A percentile compares a stretch with the other conserved stretches of the same genome.
phyloP scores from a whole-genome alignment of 176 grass and related monocot species.

The Lolium rigidum region DNA sequence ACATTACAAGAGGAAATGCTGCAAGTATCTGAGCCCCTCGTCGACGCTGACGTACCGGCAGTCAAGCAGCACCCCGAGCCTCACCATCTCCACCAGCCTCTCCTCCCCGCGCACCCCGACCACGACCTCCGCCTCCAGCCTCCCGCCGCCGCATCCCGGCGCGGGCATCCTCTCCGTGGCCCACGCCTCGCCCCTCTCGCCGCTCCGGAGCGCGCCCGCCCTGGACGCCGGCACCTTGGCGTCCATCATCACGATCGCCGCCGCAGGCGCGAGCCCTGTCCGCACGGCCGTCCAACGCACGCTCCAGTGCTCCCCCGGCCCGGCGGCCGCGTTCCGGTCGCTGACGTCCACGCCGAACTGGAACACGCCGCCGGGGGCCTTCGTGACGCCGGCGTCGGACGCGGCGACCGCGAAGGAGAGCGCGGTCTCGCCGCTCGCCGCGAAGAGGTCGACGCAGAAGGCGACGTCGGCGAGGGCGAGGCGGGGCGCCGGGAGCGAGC shows the following conservation, averaged over 20 bases:
- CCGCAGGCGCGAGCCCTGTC: slow-evolving; percentile 25
- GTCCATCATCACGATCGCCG: slow-evolving; percentile 61
- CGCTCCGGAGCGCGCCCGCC: slow-evolving; percentile 2
- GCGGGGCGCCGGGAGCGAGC: slow-evolving; percentile 17
- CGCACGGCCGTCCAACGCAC: slow-evolving; percentile 67
- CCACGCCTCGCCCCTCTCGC: slow-evolving; percentile 43
- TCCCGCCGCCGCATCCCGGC: slow-evolving; percentile 45
- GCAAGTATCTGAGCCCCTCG: slow-evolving; percentile 70
- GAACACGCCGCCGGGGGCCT: slow-evolving; percentile 44
- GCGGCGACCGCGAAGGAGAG: slow-evolving; percentile 52
- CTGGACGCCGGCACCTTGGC: slow-evolving; percentile 43
- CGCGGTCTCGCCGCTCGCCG: slow-evolving; percentile 7
- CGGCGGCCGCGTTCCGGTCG: slow-evolving; percentile 24
- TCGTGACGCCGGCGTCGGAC: background rate
- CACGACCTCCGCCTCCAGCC: slow-evolving; percentile 55
- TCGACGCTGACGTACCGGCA: slow-evolving; percentile 70
- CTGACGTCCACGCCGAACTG: slow-evolving; percentile 57
- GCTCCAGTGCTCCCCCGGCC: slow-evolving; percentile 35
- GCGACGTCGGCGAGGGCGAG: slow-evolving; percentile 62
- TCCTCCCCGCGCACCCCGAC: slow-evolving; percentile 47
- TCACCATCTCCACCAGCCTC: slow-evolving; percentile 56
- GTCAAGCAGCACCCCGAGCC: slow-evolving; percentile 67
- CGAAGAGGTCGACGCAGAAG: slow-evolving; percentile 67
- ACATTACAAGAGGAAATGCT: slow-evolving; percentile 62
- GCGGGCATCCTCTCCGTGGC: slow-evolving; percentile 50